A percentile compares a stretch with the other conserved stretches of the same genome.
These are phyloP conservation scores for Ustilago lituana DNA, from an alignment of 1,284 basidiomycete species.

Conservation along the genomic window DNA sequence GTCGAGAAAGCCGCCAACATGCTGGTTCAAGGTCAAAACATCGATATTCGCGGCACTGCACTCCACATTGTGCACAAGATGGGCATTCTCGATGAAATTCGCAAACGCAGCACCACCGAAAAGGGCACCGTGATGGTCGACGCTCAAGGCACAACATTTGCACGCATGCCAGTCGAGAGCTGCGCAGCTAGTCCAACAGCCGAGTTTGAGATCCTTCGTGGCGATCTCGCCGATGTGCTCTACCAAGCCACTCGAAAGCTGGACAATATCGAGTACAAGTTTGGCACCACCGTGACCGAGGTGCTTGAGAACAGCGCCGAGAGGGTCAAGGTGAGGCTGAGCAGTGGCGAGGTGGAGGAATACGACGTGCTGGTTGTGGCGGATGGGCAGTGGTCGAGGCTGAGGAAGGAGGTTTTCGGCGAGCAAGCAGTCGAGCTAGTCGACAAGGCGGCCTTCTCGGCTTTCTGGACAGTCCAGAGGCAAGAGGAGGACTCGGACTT, in stretches of 20 bases:
- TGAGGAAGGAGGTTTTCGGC: slow-evolving; percentile 39
- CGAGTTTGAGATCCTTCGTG: slow-evolving; percentile 50
- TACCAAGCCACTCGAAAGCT: slow-evolving; percentile 20
- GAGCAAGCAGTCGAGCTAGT: slow-evolving; percentile 4
- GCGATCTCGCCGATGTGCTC: slow-evolving; percentile 45
- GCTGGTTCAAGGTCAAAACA: slow-evolving; percentile 64
- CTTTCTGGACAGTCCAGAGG: slow-evolving; percentile 39
- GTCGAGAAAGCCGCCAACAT: slow-evolving; percentile 63
- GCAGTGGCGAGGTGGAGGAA: slow-evolving; percentile 18
- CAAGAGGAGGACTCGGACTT: slow-evolving; percentile 19
- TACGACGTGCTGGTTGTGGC: slow-evolving; percentile 48
- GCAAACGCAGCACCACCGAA: slow-evolving; percentile 59
- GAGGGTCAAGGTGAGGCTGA: slow-evolving; percentile 24
- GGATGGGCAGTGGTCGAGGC: slow-evolving; percentile 51
- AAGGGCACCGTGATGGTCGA: slow-evolving; percentile 60
- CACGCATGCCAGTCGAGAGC: slow-evolving; percentile 45
- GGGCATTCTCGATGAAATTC: slow-evolving; percentile 56
- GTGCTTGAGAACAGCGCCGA: slow-evolving; percentile 28
- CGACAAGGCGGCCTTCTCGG: slow-evolving; percentile 17
- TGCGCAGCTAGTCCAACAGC: slow-evolving; percentile 18
- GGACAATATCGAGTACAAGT: slow-evolving; percentile 27
- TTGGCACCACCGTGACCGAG: slow-evolving; percentile 23
- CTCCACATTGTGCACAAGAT: slow-evolving; percentile 62
- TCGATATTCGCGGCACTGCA: slow-evolving; percentile 63
- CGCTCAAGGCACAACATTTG: slow-evolving; percentile 39